Percentiles rank a stretch among this genome's conserved stretches.
Conservation (phyloP, 2,329 filamentous ascomycete species). For the Cladosporium halotolerans region DNA sequence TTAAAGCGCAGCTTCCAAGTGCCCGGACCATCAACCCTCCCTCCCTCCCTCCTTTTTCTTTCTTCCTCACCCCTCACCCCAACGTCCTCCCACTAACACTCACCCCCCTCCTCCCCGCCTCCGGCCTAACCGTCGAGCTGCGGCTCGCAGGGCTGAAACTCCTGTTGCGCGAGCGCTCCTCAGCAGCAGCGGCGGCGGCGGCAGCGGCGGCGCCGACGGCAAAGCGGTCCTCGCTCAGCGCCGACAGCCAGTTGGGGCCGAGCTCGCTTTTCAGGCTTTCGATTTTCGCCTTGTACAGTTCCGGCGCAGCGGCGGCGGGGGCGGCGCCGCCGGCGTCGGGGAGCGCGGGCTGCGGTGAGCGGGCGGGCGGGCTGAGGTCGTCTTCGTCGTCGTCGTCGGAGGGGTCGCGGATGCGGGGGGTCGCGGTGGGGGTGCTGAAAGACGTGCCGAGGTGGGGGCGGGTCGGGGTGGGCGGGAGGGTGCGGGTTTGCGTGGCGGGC, state of each 20-base stretch:
- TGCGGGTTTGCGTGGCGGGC: slow-evolving; percentile 14
- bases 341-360: too few relatives aligned
- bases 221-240: slow-evolving; percentile 70
- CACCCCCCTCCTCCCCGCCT: slow-evolving; percentile 22
- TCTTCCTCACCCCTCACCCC: slow-evolving; percentile 23
- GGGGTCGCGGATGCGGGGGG: slow-evolving; percentile 23
- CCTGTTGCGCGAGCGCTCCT: slow-evolving; percentile 16
- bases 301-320: slow-evolving; percentile 11
- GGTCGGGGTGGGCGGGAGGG: slow-evolving; percentile 13
- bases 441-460: slow-evolving; percentile 25
- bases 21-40: too few relatives aligned
- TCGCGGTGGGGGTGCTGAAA: slow-evolving; percentile 23
- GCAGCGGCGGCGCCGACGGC: slow-evolving; percentile 13
- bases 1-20: too few relatives aligned
- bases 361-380: slow-evolving; percentile 12
- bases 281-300: slow-evolving; percentile 72
- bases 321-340: neutral
- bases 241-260: slow-evolving; percentile 80
- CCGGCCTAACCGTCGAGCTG: slow-evolving; percentile 20
- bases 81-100: slow-evolving; percentile 29
- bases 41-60: too few relatives aligned
- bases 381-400: slow-evolving; percentile 28
- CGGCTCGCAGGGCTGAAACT: slow-evolving; percentile 26
- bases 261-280: slow-evolving; percentile 79
- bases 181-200: neutral